A percentile compares a stretch with the other conserved stretches of the same genome.
These are phyloP conservation scores for Xylaria sp. DNA, from an alignment of 2,329 filamentous ascomycete species.

Conservation along the genomic window DNA sequence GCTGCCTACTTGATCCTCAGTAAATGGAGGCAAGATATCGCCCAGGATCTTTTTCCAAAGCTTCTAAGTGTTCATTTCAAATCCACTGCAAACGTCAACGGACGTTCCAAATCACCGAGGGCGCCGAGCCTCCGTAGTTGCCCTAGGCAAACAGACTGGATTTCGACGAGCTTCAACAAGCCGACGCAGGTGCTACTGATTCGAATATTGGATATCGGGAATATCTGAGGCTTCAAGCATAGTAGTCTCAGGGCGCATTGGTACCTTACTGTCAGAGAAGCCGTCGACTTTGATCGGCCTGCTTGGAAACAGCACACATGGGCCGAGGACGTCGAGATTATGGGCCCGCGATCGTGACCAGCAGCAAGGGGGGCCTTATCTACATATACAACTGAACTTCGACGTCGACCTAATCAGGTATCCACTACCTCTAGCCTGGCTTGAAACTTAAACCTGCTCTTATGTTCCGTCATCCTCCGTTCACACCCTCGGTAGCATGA, in stretches of 20 bases:
- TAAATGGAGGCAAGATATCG: not conserved
- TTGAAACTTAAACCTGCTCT: not conserved
- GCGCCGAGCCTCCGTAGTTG: not conserved
- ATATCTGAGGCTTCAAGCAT: not conserved
- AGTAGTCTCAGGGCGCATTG: not conserved
- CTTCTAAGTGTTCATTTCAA: not conserved
- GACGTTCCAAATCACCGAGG: not conserved
- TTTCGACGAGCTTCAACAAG: not conserved
- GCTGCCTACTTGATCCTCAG: not conserved
- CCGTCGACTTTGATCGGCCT: not conserved
- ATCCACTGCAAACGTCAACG: not conserved
- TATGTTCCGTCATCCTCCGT: not conserved
- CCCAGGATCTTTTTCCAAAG: not conserved
- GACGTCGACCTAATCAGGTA: not conserved
- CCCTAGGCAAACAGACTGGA: not conserved
- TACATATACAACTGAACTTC: slow-evolving; percentile 1
- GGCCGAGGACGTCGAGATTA: not conserved
- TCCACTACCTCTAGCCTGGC: not conserved
- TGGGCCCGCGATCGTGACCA: not conserved
- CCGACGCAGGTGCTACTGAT: not conserved
- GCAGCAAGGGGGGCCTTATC: not conserved
- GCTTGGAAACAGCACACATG: not conserved
- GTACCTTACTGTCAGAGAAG: not conserved
- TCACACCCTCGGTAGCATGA: not conserved
- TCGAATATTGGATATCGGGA: not conserved